Conservation (phyloP, 768 basidiomycete species). For the Lactifluus volemus region DNA sequence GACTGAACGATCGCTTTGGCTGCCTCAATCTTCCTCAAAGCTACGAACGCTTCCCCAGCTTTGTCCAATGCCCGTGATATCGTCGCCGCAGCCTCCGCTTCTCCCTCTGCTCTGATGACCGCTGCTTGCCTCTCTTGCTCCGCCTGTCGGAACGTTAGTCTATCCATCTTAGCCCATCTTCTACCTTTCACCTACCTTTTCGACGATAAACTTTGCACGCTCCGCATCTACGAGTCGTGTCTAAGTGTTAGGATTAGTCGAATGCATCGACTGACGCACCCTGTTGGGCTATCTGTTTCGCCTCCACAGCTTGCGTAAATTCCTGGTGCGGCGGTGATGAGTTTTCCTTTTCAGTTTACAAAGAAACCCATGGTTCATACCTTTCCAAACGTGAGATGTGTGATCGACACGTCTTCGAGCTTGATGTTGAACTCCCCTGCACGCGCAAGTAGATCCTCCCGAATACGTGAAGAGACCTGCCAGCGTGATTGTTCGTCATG, state of each 20-base stretch:
- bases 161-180: background rate
- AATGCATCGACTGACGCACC: slow-evolving; percentile 36
- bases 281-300: slow-evolving; percentile 99
- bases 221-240: slow-evolving; percentile 66
- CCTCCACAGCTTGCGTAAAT: slow-evolving; percentile 98
- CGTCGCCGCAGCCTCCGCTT: slow-evolving; percentile 93
- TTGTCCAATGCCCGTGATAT: slow-evolving; percentile 86
- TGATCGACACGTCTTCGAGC: slow-evolving; percentile 96
- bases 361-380: slow-evolving; percentile 29
- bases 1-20: slow-evolving; percentile 94
- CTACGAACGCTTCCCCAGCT: slow-evolving; percentile 94
- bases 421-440: slow-evolving; percentile 95
- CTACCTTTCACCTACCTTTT: slow-evolving; percentile 56
- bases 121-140: slow-evolving; percentile 99
- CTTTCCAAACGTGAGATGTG: slow-evolving; percentile 83
- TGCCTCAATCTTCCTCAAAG: slow-evolving; percentile 94
- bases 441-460: slow-evolving; percentile 84
- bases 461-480: slow-evolving; percentile 84
- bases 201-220: slow-evolving; percentile 97
- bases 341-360: background rate
- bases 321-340: slow-evolving; percentile 42
- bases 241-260: background rate
- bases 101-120: slow-evolving; percentile 96
- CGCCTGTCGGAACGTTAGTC: slow-evolving; percentile 44
- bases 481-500: background rate